Evolutionary conservation across 495 filamentous ascomycete species (phyloP).

Genomic region (Glonium stellatum): DNA sequence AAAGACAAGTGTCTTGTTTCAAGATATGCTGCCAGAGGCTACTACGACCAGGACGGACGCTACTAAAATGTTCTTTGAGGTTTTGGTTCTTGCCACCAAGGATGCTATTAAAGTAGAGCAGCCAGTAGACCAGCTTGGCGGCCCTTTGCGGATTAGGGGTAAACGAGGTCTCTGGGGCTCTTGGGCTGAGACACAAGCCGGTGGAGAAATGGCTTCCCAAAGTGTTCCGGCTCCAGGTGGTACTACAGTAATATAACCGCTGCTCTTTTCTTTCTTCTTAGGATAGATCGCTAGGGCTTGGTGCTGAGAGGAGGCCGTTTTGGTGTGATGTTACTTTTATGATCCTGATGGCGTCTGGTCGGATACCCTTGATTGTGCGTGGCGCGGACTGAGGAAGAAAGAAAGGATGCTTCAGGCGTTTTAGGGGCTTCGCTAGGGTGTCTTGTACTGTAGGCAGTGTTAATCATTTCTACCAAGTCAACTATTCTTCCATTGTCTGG

Average conservation of each 20-base stretch:
- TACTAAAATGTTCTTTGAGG: conserved; percentile 99
- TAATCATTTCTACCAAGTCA: too few species aligned
- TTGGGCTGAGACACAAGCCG: conserved; percentile 85
- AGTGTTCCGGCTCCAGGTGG: neutral
- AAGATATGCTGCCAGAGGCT: conserved; percentile 78
- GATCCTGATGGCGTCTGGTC: neutral
- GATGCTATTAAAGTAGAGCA: conserved; percentile 98
- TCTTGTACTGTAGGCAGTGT: too few species aligned
- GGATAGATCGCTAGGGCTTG: neutral
- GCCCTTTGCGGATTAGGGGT: conserved; percentile 68
- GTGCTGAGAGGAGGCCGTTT: too few species aligned
- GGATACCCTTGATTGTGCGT: neutral
- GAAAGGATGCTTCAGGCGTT: neutral
- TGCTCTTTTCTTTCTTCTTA: neutral
- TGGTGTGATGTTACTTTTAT: too few species aligned
- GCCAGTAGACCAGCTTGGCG: conserved; percentile 61
- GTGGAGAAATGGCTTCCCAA: conserved; percentile 42
- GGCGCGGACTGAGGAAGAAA: neutral
- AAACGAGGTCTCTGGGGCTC: conserved; percentile 91
- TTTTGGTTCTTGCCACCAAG: conserved; percentile 91
- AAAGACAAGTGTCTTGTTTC: conserved; percentile 76
- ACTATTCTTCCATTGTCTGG: too few species aligned
- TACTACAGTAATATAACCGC: neutral
- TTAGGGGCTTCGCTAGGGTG: neutral
- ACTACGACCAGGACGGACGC: conserved; percentile 77